Evolutionary conservation across 805 yeast species (phyloP).

Genomic region (Ogataea nakhonphanomensis): DNA sequence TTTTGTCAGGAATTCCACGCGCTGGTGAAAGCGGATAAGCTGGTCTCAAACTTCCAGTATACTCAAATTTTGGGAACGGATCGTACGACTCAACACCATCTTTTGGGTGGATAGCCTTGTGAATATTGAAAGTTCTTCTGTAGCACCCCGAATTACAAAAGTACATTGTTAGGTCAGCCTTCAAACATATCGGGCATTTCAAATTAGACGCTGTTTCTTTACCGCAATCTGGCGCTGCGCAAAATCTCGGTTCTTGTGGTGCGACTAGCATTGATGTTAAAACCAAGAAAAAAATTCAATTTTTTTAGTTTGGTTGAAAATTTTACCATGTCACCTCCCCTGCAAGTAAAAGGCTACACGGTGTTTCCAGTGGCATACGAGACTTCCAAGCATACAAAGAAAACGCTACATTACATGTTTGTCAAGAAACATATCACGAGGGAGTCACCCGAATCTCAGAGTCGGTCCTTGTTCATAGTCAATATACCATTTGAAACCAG

Average conservation of each 20-base stretch:
- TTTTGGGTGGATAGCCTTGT: constrained; percentile 70
- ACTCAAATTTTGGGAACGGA: constrained; percentile 80
- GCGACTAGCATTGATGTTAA: background rate
- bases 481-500: constrained; percentile 70
- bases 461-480: constrained; percentile 66
- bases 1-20: constrained; percentile 66
- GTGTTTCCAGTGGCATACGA: constrained; percentile 48
- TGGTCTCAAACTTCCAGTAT: constrained; percentile 74
- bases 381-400: constrained; percentile 22
- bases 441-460: constrained; percentile 39
- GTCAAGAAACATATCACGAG: constrained; percentile 58
- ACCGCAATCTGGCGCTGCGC: constrained; percentile 84
- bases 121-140: constrained; percentile 64
- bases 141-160: constrained; percentile 88
- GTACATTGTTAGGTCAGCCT: constrained; percentile 54
- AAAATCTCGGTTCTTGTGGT: constrained; percentile 29
- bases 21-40: constrained; percentile 75
- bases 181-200: constrained; percentile 91
- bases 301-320: constrained; percentile 1
- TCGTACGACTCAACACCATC: constrained; percentile 63
- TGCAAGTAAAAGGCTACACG: constrained; percentile 51
- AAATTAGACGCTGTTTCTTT: constrained; percentile 69
- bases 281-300: background rate
- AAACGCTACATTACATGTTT: constrained; percentile 53
- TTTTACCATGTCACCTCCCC: constrained; percentile 9